Conservation (phyloP, 2,329 filamentous ascomycete genomes). For the Neonectria magnoliae region DNA sequence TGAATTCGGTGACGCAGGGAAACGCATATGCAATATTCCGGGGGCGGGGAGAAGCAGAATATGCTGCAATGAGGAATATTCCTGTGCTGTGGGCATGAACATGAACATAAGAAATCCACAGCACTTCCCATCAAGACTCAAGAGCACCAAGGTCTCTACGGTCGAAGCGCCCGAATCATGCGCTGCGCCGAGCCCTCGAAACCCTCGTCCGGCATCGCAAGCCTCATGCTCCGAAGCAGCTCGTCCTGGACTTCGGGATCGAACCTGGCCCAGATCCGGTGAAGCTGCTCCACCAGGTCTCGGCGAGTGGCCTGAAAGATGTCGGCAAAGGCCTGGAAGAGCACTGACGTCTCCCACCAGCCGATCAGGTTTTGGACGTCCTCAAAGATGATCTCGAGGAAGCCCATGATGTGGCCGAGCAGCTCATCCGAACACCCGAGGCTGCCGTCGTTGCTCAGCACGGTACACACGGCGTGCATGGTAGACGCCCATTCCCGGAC, state of each 20-base stretch:
- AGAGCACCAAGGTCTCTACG: conserved; percentile 3
- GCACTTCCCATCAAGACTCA: neutral
- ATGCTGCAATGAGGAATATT: neutral
- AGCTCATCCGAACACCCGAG: conserved; percentile 43
- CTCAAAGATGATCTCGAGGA: conserved; percentile 37
- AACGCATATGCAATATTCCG: conserved; percentile 31
- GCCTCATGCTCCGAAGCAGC: conserved; percentile 32
- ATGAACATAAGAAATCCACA: neutral
- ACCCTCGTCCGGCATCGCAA: conserved; percentile 20
- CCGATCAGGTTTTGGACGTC: conserved; percentile 32
- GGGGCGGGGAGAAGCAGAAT: conserved; percentile 10
- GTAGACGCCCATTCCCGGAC: conserved; percentile 28
- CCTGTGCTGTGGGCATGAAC: neutral
- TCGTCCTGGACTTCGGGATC: conserved; percentile 31
- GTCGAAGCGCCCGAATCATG: conserved; percentile 35
- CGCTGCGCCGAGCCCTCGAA: conserved; percentile 29
- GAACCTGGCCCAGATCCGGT: conserved; percentile 36
- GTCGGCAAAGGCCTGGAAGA: conserved; percentile 37
- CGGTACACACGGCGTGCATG: conserved; percentile 39
- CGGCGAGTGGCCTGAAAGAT: conserved; percentile 31
- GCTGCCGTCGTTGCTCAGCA: conserved; percentile 40
- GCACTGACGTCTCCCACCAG: conserved; percentile 22
- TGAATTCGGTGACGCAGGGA: conserved; percentile 39
- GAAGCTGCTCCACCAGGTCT: conserved; percentile 26
- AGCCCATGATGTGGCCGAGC: conserved; percentile 36